Percentiles rank a stretch among this genome's conserved stretches.
These are phyloP conservation scores for Fusarium redolens DNA, from an alignment of 2,329 filamentous ascomycete genomes.

Conservation along the genomic window DNA sequence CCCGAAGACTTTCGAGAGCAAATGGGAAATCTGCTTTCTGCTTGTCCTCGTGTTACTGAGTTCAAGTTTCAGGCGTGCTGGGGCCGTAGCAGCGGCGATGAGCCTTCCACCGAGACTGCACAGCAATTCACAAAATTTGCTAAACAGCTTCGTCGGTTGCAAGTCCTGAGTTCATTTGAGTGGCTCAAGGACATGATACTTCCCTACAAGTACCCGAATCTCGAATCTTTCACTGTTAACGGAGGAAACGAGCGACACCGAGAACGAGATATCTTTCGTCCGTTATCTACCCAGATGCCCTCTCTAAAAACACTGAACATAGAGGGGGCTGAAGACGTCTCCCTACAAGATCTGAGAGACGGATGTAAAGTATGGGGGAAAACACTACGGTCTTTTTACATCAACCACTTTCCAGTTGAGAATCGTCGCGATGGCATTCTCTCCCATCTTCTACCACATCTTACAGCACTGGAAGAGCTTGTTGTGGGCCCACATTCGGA, in stretches of 20 bases:
- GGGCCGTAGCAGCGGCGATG: too few species aligned
- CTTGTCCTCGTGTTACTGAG: slow-evolving; percentile 6
- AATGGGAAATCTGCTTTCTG: neutral
- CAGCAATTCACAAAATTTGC: neutral
- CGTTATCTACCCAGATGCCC: neutral
- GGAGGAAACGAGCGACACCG: too few species aligned
- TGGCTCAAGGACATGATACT: neutral
- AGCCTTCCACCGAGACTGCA: neutral
- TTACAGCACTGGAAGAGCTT: neutral
- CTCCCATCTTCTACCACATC: neutral
- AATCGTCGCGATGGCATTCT: neutral
- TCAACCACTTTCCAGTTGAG: neutral
- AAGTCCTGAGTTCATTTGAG: neutral
- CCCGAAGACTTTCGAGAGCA: neutral
- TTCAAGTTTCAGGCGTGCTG: neutral
- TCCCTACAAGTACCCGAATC: neutral
- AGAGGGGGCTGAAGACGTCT: neutral
- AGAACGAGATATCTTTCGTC: neutral
- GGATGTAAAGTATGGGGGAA: slow-evolving; percentile 17
- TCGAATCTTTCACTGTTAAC: neutral
- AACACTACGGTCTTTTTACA: slow-evolving; percentile 4
- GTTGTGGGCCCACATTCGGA: neutral
- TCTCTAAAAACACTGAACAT: neutral
- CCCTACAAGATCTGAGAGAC: neutral
- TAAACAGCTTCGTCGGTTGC: neutral